Evolutionary conservation across 2,329 filamentous ascomycete species (phyloP), one percentile per base, ranked within the genome.

Genomic region (Fusarium decemcellulare): DNA sequence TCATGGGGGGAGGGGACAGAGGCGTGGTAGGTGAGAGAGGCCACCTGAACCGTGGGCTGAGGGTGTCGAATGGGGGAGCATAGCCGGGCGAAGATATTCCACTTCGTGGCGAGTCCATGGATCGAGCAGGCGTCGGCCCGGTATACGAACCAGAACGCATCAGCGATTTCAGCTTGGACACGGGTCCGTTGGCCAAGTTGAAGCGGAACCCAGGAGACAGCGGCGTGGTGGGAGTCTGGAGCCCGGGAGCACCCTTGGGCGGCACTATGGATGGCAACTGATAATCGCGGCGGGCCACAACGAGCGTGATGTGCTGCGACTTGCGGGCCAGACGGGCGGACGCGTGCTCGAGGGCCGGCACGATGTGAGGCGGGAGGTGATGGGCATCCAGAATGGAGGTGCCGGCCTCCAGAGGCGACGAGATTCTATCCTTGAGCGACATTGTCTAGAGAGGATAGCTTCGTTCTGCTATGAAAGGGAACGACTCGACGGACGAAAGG

Each of bases 341-440:
- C 14, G 84, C 82, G 71, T 90, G 88, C 61, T 90, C 88, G 32
- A 91, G 83, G 29, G 88, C 88, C 6, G 83, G 81, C 11, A 79
- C 83, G 58, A 91, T 76, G 44, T 83, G 81, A n/a, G 83, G 77
- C 2, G 89, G 88, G n/a, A 91, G 82, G 62, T 86, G 84, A 68
- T 88, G 84, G 36, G 82, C 81, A 71, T 90, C 86, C 63, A 90
- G 84, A 58, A 91, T 81, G 18, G 88, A 90, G 43, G 81, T 80
- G 16, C 88, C 88, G 30, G 89, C 88, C 81, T 91, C 89, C 60
- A 91, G 83, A 14, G 89, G 89, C 52, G 87, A 85, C 2, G 89
- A 91, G 72, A 91, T 91, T 60, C 80, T 82, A 59, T 83, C 80
- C 79, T 89, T 91, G 74, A 86, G 81, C 40, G 82, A 74, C 82